Conservation (phyloP, 23 red algal species). For the Gracilaria gracilis region DNA sequence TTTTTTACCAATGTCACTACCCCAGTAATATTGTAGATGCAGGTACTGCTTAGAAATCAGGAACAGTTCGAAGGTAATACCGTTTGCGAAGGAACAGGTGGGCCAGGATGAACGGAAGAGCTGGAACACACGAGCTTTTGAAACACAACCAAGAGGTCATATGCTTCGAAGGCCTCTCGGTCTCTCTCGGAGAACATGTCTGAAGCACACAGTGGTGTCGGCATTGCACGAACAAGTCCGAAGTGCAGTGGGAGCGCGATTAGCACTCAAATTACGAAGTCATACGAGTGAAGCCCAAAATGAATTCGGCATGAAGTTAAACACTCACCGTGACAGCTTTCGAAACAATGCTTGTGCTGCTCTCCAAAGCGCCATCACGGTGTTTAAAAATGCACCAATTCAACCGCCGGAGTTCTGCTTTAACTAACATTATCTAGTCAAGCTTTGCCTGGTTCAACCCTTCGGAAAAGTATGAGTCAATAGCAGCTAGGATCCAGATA, state of each 20-base stretch:
- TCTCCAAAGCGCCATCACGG: background rate
- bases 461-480: no score
- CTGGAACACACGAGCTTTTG: background rate
- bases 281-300: background rate
- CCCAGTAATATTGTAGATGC: background rate
- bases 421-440: no score
- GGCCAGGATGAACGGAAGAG: background rate
- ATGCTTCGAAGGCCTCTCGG: background rate
- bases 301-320: background rate
- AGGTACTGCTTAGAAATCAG: background rate
- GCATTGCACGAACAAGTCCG: background rate
- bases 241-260: background rate
- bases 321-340: background rate
- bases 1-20: no score
- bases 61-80: background rate
- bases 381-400: background rate
- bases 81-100: background rate
- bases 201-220: background rate
- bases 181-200: background rate
- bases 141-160: background rate
- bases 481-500: no score
- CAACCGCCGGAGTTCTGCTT: background rate
- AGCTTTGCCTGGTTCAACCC: no score
- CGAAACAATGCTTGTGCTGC: background rate
- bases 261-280: slow-evolving; percentile 10